phyloP scores from a whole-genome alignment of 148 eudicot genomes.

The Chenopodium album region DNA sequence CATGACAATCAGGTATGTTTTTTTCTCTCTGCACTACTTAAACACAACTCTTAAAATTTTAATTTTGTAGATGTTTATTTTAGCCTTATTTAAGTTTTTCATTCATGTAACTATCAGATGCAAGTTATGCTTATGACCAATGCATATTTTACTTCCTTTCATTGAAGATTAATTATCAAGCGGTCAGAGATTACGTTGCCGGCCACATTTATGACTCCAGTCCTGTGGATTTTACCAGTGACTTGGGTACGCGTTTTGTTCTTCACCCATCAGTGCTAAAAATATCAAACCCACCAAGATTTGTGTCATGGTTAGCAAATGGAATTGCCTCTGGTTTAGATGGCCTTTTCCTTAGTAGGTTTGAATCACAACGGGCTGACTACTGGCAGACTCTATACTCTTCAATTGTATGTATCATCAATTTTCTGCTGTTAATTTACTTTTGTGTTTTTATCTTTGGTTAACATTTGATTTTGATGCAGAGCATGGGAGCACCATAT shows the following conservation, averaged over 20 bases:
- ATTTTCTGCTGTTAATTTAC: constrained; percentile 1
- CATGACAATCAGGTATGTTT: constrained; percentile 48
- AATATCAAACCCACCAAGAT: constrained; percentile 63
- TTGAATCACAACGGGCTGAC: constrained; percentile 88
- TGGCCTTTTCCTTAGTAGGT: constrained; percentile 71
- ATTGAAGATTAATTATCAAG: constrained; percentile 56
- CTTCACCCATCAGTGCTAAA: constrained; percentile 75
- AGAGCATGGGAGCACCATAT: constrained; percentile 85
- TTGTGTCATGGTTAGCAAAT: constrained; percentile 67
- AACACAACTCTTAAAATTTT: neutral
- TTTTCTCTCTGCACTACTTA: neutral
- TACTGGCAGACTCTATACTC: constrained; percentile 96
- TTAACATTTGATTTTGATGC: constrained; percentile 18
- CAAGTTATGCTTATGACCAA: constrained; percentile 15
- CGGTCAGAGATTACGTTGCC: constrained; percentile 68
- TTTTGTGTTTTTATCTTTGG: constrained; percentile 3
- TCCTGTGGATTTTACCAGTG: constrained; percentile 88
- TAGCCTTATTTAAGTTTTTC: neutral
- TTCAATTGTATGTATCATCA: constrained; percentile 60
- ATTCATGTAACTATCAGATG: neutral
- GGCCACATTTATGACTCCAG: constrained; percentile 86
- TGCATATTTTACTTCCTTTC: constrained; percentile 5
- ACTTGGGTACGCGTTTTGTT: constrained; percentile 70
- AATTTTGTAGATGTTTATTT: neutral
- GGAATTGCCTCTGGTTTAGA: constrained; percentile 73